Evolutionary conservation across 2,329 filamentous ascomycete genomes (phyloP), one percentile per base, ranked within the genome.

Genomic region (Bipolaris gigantea): DNA sequence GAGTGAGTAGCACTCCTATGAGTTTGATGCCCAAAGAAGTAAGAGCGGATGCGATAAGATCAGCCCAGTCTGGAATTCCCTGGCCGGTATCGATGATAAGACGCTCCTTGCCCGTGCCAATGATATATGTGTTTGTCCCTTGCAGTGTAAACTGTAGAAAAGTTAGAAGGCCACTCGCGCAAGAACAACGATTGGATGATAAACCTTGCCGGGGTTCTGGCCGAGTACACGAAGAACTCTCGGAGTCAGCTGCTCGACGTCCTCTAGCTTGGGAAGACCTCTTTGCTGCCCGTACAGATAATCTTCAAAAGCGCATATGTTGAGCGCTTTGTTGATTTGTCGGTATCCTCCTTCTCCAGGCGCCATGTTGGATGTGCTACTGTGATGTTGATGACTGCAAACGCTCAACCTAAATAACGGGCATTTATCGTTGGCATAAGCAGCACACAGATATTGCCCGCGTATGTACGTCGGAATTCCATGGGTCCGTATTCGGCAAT

Each of bases 1-100:
- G 76, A 0, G 76, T 76, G 4, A 78, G 61, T 1, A 79, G 60
- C 2, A 80, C 70, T 47, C 80, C 75, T 0, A 75, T 39, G 23
- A 48, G 39, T 77, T 50, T 38, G 50, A 33, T 64, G 69, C 1
- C 52, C 76, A 1, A 65, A 77, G 0, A 34, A 18, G 39, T 19
- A 21, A 48, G 67, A 73, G 0, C 74, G 73, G 35, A 73, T 73
- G 47, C 41, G 30, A 3, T 61, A 72, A 55, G 48, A 59, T 2
- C 55, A 70, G 30, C 30, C 45, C 45, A 48, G 16, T 42, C 21
- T 1, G 15, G 25, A 19, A 44, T 39, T 18, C 16, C 45, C 19
- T 48, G 18, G n/a, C 45, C 45, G 19, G 45, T 48, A 35, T 48
- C 45, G 13, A 48, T 48, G 19, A 48, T 34, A 3, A 48, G 18